These are phyloP conservation scores for Crepidotus variabilis DNA, from an alignment of 768 basidiomycete genomes.

Conservation along the genomic window DNA sequence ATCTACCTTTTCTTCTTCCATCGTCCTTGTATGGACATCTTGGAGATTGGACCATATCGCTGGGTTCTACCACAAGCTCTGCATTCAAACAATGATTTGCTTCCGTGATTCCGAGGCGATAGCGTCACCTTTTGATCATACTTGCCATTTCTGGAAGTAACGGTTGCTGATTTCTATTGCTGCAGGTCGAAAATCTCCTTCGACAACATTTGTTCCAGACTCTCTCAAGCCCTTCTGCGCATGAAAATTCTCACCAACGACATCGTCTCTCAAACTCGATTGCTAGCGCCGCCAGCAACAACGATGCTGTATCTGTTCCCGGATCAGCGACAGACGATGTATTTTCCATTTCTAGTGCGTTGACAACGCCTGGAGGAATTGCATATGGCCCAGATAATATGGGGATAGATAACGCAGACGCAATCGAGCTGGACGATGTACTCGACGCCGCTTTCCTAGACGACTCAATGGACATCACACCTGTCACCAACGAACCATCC, in stretches of 20 bases:
- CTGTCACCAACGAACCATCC: not conserved
- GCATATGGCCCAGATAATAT: not conserved
- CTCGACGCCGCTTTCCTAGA: slow-evolving; percentile 66
- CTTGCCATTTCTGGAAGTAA: not conserved
- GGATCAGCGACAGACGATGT: slow-evolving; percentile 7
- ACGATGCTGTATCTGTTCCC: slow-evolving; percentile 7
- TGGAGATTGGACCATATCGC: not conserved
- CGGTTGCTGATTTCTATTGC: slow-evolving; percentile 13
- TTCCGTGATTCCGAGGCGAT: not conserved
- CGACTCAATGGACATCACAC: slow-evolving; percentile 23
- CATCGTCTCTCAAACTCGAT: not conserved
- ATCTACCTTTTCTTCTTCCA: slow-evolving; percentile 8
- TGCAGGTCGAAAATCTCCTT: slow-evolving; percentile 34
- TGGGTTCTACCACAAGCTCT: not conserved
- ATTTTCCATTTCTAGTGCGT: not conserved
- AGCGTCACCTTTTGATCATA: slow-evolving; percentile 16
- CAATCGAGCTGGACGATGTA: slow-evolving; percentile 69
- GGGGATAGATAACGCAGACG: not conserved
- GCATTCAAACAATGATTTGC: not conserved
- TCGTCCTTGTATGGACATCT: not conserved
- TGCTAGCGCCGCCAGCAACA: slow-evolving; percentile 7
- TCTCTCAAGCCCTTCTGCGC: slow-evolving; percentile 17
- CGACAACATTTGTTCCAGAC: slow-evolving; percentile 29
- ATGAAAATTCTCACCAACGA: not conserved
- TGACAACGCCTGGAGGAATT: slow-evolving; percentile 1